These are phyloP conservation scores for Myriosclerotinia duriaeana DNA, from an alignment of 2,329 filamentous ascomycete genomes.

Conservation along the genomic window DNA sequence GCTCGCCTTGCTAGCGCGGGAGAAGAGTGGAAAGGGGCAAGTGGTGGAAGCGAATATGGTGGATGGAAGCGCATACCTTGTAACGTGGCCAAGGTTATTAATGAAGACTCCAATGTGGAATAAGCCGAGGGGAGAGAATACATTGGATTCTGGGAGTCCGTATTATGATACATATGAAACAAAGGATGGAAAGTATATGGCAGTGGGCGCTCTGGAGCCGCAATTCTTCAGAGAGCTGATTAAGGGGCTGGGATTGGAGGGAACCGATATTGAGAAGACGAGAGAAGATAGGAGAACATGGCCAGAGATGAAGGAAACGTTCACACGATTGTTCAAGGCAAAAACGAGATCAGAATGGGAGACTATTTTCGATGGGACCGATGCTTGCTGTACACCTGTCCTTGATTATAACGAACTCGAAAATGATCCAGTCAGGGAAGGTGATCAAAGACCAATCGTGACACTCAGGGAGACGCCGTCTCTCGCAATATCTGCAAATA, in stretches of 20 bases:
- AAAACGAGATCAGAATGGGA: constrained; percentile 83
- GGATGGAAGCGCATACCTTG: constrained; percentile 78
- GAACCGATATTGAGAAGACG: constrained; percentile 51
- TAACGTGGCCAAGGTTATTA: constrained; percentile 71
- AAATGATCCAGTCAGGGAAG: constrained; percentile 48
- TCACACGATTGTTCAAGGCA: constrained; percentile 63
- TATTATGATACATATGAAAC: constrained; percentile 91
- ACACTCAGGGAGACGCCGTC: constrained; percentile 69
- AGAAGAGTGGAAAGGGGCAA: constrained; percentile 68
- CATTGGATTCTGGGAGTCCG: constrained; percentile 80
- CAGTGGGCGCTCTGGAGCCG: constrained; percentile 87
- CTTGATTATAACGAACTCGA: constrained; percentile 73
- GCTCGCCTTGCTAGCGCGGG: constrained; percentile 70
- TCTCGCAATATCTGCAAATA: constrained; percentile 55
- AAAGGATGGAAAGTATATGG: constrained; percentile 73
- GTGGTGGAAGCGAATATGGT: constrained; percentile 98
- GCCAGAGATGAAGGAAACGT: constrained; percentile 62
- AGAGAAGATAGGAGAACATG: constrained; percentile 64
- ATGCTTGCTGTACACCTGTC: constrained; percentile 91
- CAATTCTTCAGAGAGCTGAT: constrained; percentile 75
- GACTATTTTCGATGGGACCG: constrained; percentile 78
- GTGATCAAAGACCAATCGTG: constrained; percentile 70
- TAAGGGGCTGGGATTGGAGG: constrained; percentile 61
- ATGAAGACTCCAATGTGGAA: constrained; percentile 63
- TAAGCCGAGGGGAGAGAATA: constrained; percentile 67